A percentile compares a stretch with the other conserved stretches of the same genome.
phyloP scores from a whole-genome alignment of 1,284 basidiomycete species.

The Porogramme epimiltina region DNA sequence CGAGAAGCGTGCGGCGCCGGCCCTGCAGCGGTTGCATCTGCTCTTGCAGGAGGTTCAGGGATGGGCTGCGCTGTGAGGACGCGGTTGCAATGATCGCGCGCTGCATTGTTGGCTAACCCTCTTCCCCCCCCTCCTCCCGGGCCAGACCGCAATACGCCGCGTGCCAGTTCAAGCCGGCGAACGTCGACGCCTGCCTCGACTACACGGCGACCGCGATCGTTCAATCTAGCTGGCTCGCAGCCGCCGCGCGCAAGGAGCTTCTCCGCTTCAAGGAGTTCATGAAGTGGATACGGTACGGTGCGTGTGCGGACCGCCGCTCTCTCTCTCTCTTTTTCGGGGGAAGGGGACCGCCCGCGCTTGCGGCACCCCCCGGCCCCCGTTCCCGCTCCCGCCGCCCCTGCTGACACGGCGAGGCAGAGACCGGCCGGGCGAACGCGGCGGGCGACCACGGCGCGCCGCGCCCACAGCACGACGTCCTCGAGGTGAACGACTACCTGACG shows the following conservation, averaged over 20 bases:
- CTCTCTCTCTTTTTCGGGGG: too few relatives aligned
- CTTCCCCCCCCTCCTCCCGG: too few relatives aligned
- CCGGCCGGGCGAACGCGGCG: constrained; percentile 28
- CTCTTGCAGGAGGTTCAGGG: constrained; percentile 75
- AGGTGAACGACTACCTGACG: constrained; percentile 79
- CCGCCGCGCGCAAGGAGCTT: constrained; percentile 64
- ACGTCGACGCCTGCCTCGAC: constrained; percentile 53
- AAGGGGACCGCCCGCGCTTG: too few relatives aligned
- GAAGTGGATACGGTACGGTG: constrained; percentile 76
- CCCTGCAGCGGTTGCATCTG: constrained; percentile 73
- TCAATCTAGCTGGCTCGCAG: constrained; percentile 66
- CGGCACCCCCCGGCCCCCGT: too few relatives aligned
- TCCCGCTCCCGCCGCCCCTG: not conserved
- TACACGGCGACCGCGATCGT: constrained; percentile 58
- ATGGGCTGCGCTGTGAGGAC: constrained; percentile 70
- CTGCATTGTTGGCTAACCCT: not conserved
- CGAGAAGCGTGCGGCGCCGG: constrained; percentile 68
- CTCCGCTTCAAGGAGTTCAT: constrained; percentile 76
- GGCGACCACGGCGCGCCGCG: constrained; percentile 46
- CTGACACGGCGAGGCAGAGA: constrained; percentile 25
- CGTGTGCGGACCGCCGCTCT: constrained; percentile 28
- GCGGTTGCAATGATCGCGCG: constrained; percentile 9
- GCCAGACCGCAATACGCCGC: constrained; percentile 33
- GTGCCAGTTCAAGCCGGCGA: constrained; percentile 54
- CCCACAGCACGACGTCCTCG: constrained; percentile 72